These are phyloP conservation scores for Casaregolazyma suthepensis DNA, from an alignment of 1,139 yeast species.

Conservation along the genomic window DNA sequence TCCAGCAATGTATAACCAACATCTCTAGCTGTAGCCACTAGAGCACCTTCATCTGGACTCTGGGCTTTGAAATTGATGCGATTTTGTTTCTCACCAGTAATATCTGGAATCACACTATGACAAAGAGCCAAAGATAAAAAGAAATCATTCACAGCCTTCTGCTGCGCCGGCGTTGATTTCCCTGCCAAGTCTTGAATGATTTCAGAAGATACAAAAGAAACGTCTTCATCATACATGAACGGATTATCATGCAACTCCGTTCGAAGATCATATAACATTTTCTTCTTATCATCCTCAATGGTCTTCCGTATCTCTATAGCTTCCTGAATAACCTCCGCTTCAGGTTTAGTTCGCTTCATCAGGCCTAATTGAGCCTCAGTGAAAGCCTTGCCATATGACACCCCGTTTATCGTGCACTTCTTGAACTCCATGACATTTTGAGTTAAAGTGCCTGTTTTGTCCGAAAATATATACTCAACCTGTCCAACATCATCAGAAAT, in stretches of 20 bases:
- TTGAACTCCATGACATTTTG: constrained; percentile 96
- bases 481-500: constrained; percentile 98
- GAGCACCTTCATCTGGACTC: constrained; percentile 97
- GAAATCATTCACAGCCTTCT: constrained; percentile 52
- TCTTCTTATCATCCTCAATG: constrained; percentile 54
- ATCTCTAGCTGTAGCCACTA: constrained; percentile 88
- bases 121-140: constrained; percentile 82
- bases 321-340: constrained; percentile 56
- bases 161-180: constrained; percentile 47
- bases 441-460: constrained; percentile 94
- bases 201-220: constrained; percentile 77
- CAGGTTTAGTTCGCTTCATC: constrained; percentile 76
- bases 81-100: constrained; percentile 41
- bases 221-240: constrained; percentile 52
- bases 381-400: constrained; percentile 84
- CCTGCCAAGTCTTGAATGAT: constrained; percentile 47
- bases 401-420: constrained; percentile 83
- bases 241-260: constrained; percentile 44
- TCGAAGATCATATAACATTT: constrained; percentile 55
- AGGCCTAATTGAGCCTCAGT: constrained; percentile 94
- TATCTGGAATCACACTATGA: constrained; percentile 83
- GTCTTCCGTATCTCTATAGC: constrained; percentile 28
- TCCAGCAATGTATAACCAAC: constrained; percentile 76
- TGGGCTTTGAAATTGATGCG: constrained; percentile 73
- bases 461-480: constrained; percentile 90